These are phyloP conservation scores for Cordyceps sp. DNA, from an alignment of 2,329 filamentous ascomycete genomes.

Conservation along the genomic window DNA sequence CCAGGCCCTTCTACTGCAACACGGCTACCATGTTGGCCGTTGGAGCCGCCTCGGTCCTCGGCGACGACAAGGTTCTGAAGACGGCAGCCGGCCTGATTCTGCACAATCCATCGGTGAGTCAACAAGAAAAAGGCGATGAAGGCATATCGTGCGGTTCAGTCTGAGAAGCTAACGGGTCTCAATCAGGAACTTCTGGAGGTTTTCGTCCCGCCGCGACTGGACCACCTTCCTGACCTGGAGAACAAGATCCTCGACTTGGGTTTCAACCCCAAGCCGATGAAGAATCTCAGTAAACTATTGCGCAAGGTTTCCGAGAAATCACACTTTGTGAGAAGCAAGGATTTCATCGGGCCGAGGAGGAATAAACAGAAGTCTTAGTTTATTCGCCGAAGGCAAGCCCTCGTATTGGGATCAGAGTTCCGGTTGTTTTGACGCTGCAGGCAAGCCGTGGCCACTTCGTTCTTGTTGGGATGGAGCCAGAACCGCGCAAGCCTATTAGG, in stretches of 20 bases:
- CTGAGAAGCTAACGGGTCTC: neutral
- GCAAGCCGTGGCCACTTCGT: too few relatives aligned
- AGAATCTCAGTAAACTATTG: neutral
- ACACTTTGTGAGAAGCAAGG: too few relatives aligned
- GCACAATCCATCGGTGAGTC: neutral
- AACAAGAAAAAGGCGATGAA: too few relatives aligned
- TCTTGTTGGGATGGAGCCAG: too few relatives aligned
- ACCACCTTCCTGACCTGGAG: neutral
- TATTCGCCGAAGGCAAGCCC: too few relatives aligned
- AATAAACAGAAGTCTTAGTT: too few relatives aligned
- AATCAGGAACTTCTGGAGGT: neutral
- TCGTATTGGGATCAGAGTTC: too few relatives aligned
- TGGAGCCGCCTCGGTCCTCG: neutral
- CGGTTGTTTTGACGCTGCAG: too few relatives aligned
- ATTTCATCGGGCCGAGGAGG: too few relatives aligned
- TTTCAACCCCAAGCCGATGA: neutral
- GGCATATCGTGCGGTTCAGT: neutral
- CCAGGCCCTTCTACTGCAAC: neutral
- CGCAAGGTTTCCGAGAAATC: neutral
- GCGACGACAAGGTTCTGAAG: conserved; percentile 4
- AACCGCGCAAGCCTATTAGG: too few relatives aligned
- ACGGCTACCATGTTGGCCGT: neutral
- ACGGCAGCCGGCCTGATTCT: neutral
- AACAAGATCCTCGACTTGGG: neutral
- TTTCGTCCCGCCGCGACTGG: neutral